Percentiles rank a stretch among this genome's conserved stretches.
Evolutionary conservation across 768 basidiomycete genomes (phyloP).

Genomic region (Rhizopogon vinicolor): DNA sequence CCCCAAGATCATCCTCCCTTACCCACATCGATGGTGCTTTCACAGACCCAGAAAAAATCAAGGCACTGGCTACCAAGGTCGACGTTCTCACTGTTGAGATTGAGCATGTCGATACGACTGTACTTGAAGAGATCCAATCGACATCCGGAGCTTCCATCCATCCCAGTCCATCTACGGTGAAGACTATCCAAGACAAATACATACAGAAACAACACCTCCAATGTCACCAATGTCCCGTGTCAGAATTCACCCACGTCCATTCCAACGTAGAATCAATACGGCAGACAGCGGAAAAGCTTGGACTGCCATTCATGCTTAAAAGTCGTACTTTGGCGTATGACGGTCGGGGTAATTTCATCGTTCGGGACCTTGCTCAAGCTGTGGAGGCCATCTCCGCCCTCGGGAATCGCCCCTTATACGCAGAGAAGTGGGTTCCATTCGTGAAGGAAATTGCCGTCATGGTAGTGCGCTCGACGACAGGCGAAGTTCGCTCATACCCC

Average conservation of each 20-base stretch:
- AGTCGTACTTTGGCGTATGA: constrained; percentile 95
- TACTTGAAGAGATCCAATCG: constrained; percentile 48
- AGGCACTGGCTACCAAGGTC: constrained; percentile 70
- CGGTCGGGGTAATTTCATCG: constrained; percentile 86
- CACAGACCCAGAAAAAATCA: constrained; percentile 72
- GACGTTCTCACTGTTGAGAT: constrained; percentile 95
- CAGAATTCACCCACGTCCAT: constrained; percentile 59
- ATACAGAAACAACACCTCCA: constrained; percentile 58
- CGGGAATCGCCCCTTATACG: constrained; percentile 74
- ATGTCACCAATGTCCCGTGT: constrained; percentile 45
- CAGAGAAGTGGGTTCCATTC: constrained; percentile 92
- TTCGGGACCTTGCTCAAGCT: constrained; percentile 50
- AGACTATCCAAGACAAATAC: constrained; percentile 78
- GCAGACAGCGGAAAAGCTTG: constrained; percentile 52
- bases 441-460: constrained; percentile 91
- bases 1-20: constrained; percentile 43
- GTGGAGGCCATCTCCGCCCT: constrained; percentile 50
- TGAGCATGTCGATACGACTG: constrained; percentile 84
- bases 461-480: constrained; percentile 79
- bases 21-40: constrained; percentile 88
- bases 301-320: constrained; percentile 94
- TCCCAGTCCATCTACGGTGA: constrained; percentile 79
- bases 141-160: constrained; percentile 43
- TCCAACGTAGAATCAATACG: constrained; percentile 46
- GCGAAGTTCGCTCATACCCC: constrained; percentile 80